These are phyloP conservation scores for Tetracentron sinense DNA, from an alignment of 164 flowering plant species.

Conservation along the genomic window DNA sequence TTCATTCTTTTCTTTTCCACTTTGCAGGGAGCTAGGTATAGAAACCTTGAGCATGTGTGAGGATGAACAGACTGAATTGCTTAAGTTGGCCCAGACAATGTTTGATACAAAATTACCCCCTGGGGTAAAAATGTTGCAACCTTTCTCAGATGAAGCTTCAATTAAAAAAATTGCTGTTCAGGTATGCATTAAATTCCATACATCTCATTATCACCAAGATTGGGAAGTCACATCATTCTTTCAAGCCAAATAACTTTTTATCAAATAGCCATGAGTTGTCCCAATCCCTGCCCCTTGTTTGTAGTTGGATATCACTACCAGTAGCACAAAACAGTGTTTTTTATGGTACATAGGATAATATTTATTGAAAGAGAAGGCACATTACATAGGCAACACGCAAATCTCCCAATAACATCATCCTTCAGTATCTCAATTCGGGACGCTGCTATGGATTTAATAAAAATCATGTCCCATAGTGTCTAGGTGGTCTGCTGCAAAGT, in stretches of 20 bases:
- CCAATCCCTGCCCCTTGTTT: not conserved
- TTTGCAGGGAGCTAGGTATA: conserved; percentile 81
- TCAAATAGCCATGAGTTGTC: not conserved
- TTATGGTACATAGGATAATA: too few relatives aligned
- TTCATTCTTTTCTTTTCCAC: not conserved
- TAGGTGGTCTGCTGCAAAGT: too few relatives aligned
- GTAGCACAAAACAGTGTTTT: too few relatives aligned
- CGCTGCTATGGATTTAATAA: too few relatives aligned
- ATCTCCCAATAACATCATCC: too few relatives aligned
- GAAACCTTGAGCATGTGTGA: conserved; percentile 50
- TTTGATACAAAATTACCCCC: conserved; percentile 94
- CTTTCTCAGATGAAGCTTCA: conserved; percentile 85
- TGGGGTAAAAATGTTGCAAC: conserved; percentile 71
- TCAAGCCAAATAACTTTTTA: not conserved
- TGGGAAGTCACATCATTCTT: not conserved
- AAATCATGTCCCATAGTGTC: too few relatives aligned
- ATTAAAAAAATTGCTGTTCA: conserved; percentile 67
- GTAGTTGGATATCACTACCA: not conserved
- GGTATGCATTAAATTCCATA: conserved; percentile 30
- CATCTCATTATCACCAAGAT: not conserved
- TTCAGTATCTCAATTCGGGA: too few relatives aligned
- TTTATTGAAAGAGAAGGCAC: too few relatives aligned
- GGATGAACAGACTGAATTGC: conserved; percentile 59
- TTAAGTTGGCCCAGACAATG: conserved; percentile 77
- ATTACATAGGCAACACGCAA: too few relatives aligned